Evolutionary conservation across 2,329 filamentous ascomycete genomes (phyloP).

Genomic region (Ceratocystis variospora): DNA sequence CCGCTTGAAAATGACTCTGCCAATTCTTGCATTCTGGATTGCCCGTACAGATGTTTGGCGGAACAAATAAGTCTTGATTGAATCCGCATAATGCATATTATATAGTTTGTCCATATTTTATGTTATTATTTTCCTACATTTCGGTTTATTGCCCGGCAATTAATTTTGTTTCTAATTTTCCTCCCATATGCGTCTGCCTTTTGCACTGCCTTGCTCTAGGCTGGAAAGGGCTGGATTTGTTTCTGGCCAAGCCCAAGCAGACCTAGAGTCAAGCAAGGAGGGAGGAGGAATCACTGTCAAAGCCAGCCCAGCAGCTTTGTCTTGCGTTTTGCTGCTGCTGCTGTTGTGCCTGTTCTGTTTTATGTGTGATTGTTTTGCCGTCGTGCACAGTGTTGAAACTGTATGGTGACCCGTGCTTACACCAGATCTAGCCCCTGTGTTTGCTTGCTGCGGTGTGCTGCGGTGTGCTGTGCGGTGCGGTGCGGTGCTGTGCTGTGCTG

Average conservation of each 20-base stretch:
- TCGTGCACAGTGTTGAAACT: background rate
- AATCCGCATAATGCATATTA: too few species aligned
- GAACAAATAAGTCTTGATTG: background rate
- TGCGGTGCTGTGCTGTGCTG: background rate
- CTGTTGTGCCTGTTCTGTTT: background rate
- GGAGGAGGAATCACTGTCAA: background rate
- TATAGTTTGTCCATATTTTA: too few species aligned
- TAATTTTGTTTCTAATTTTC: background rate
- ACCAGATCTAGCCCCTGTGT: background rate
- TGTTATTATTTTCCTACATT: too few species aligned
- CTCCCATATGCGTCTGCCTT: background rate
- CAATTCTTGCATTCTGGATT: background rate
- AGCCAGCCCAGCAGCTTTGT: background rate
- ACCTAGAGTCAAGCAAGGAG: background rate
- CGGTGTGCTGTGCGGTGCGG: background rate
- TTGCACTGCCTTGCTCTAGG: conserved; percentile 7
- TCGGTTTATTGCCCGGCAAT: background rate
- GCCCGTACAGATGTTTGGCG: background rate
- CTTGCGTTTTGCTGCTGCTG: background rate
- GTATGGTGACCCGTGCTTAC: background rate
- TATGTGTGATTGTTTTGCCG: background rate
- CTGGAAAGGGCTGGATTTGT: background rate
- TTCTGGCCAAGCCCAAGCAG: background rate
- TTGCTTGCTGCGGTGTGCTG: background rate
- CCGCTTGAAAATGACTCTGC: conserved; percentile 4